These are phyloP conservation scores for Chlorella variabilis DNA, from an alignment of 163 green algal genomes.

Conservation along the genomic window DNA sequence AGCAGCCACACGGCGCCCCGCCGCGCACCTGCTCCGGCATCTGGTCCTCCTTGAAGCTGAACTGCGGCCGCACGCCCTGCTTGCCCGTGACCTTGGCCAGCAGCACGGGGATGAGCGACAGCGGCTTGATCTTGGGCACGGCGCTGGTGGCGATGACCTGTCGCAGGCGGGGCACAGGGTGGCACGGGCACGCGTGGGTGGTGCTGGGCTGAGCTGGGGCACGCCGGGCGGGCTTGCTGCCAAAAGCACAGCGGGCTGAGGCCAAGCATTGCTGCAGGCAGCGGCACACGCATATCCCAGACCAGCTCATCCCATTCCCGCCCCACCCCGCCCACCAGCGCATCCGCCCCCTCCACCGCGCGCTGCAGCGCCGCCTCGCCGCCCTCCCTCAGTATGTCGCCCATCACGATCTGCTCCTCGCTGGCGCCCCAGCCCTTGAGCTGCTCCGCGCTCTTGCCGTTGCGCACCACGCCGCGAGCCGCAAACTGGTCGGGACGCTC, in stretches of 20 bases:
- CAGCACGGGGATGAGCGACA: conserved; percentile 59
- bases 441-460: conserved; percentile 32
- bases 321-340: conserved; percentile 52
- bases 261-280: too few relatives aligned
- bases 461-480: conserved; percentile 46
- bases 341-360: conserved; percentile 61
- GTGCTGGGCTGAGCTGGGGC: background rate
- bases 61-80: conserved; percentile 70
- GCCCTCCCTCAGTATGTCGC: conserved; percentile 43
- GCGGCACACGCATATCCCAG: too few relatives aligned
- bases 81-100: conserved; percentile 57
- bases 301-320: background rate
- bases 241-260: too few relatives aligned
- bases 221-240: too few relatives aligned
- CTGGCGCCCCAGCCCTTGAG: conserved; percentile 25
- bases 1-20: too few relatives aligned
- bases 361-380: conserved; percentile 45
- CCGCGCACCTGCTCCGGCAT: conserved; percentile 77
- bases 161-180: too few relatives aligned
- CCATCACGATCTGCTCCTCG: conserved; percentile 47
- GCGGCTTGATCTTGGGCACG: conserved; percentile 77
- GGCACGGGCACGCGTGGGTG: background rate
- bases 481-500: conserved; percentile 36
- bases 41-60: conserved; percentile 77
- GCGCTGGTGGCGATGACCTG: conserved; percentile 73